Evolutionary conservation across 2,329 filamentous ascomycete species (phyloP).

Genomic region (Aspergillus transmontanensis): DNA sequence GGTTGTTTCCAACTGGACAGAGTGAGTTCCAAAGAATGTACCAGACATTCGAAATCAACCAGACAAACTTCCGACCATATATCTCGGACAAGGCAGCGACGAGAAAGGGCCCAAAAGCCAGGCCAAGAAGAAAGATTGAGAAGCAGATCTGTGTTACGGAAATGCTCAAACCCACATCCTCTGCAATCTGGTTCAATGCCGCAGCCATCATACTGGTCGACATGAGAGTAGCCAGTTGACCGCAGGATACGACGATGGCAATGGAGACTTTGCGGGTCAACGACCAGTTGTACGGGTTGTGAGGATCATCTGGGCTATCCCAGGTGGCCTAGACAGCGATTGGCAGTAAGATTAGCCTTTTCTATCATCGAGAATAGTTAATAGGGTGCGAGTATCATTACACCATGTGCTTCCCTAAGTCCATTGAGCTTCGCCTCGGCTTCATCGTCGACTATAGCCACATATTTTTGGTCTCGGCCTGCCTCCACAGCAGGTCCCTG

Average conservation of each 20-base stretch:
- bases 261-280: slow-evolving; percentile 1
- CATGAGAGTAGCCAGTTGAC: slow-evolving; percentile 4
- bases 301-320: slow-evolving; percentile 3
- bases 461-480: neutral
- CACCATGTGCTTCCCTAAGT: neutral
- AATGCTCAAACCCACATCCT: neutral
- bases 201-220: slow-evolving; percentile 11
- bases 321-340: slow-evolving; percentile 5
- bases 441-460: neutral
- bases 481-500: neutral
- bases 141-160: slow-evolving; percentile 1
- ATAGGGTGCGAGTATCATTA: neutral
- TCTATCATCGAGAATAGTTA: too few species aligned
- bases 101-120: slow-evolving; percentile 5
- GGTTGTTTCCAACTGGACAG: slow-evolving; percentile 3
- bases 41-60: neutral
- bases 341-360: neutral
- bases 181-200: slow-evolving; percentile 1
- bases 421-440: slow-evolving; percentile 1
- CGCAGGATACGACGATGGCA: slow-evolving; percentile 2
- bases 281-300: slow-evolving; percentile 8
- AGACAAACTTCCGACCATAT: slow-evolving; percentile 3
- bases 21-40: slow-evolving; percentile 9
- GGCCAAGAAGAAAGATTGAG: slow-evolving; percentile 4
- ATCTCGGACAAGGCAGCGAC: slow-evolving; percentile 8